Evolutionary conservation across 2,329 filamentous ascomycete species (phyloP), one percentile per base, ranked within the genome.

Genomic region (Epichloe sibirici): DNA sequence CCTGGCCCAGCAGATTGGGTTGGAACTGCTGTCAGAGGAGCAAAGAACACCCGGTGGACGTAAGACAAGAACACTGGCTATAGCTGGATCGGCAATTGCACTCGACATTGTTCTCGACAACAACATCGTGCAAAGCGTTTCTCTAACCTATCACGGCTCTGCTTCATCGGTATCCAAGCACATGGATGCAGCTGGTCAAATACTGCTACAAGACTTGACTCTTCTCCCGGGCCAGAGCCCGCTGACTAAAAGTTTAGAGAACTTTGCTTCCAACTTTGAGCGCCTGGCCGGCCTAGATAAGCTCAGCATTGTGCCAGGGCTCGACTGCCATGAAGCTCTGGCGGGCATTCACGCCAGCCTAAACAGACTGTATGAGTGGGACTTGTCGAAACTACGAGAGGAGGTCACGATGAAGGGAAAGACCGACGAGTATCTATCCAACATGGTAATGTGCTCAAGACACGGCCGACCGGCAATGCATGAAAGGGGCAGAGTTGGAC

Each of bases 311-410:
- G 72, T 77, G 34, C 82, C 81, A 1, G 78, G 78, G 5, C 74
- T 91, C 7, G 88, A 88, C 59, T 87, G 87, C 64, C 86, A 88
- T 63, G 85, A 89, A 63, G 88, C 88, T 0, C 73, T 91, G 45
- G 81, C 80, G 4, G 86, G 86, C 3, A 73, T 94, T 5, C 88
- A 85, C 64, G 77, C 77, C 53, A 87, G 85, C 61, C 70, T 93
- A 55, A 73, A 77, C 54, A 82, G 75, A 58, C 69, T 94, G n/a
- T 81, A 86, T 61, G 73, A 80, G 45, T 85, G 86, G 73, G 87
- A 93, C 62, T 70, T 83, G 55, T 73, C 78, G 52, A 77, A 73
- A 56, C 65, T 83, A 34, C 74, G 74, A 9, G 72, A 76, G 53
- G 75, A 78, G 13, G 67, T 71, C 2, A 65, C 67, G 2, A 66